Base-by-base conservation (phyloP, 768 basidiomycete genomes). In the Termitomyces sp. region DNA sequence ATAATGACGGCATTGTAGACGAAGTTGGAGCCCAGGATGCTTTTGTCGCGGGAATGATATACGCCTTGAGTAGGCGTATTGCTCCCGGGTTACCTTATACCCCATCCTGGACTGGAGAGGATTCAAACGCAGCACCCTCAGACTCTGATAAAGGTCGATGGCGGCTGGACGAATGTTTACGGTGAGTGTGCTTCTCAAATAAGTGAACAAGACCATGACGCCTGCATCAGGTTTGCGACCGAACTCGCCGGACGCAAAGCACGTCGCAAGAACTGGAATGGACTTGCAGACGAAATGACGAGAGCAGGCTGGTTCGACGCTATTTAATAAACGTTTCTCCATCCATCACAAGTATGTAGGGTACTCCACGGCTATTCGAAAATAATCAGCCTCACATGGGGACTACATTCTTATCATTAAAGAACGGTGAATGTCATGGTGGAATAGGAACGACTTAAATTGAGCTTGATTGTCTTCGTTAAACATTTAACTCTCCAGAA, bases 21-120 rank as follows among this genome's bases (percentile, higher is more conserved):
- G 91, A 92, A 65, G 82, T 87, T 11, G 91, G 91, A 1, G 87
- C 89, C 1, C 89, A 92, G 65, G 88, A 90, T 60, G 91, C 91
- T 3, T 92, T 92, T 66, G 83, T 92, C n/a, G 87, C 89, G 0
- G 92, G 91, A 8, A 93, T 94, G 91, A 89, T 94, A 58, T 94
- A 85, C 71, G 85, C 91, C 0, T 70, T 94, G 65, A 92, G 87
- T 58, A 76, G 91, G 65, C 79, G 85, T 49, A 75, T 92, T 56
- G 74, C 87, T 51, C 92, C 92, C 36, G 91, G 92, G 0, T 73
- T 82, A 9, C 92, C 90, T n/a, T 94, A 90, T 71, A 86, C 85
- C 9, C 90, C 87, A 28, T 79, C 79, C 1, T 73, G 79, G 66
- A 72, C 68, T 59, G 79, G 76, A 24, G 79, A 78, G 52, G 75